Evolutionary conservation across 2,329 filamentous ascomycete genomes (phyloP), one percentile per base, ranked within the genome.

Genomic region (Stemphylium beticola): DNA sequence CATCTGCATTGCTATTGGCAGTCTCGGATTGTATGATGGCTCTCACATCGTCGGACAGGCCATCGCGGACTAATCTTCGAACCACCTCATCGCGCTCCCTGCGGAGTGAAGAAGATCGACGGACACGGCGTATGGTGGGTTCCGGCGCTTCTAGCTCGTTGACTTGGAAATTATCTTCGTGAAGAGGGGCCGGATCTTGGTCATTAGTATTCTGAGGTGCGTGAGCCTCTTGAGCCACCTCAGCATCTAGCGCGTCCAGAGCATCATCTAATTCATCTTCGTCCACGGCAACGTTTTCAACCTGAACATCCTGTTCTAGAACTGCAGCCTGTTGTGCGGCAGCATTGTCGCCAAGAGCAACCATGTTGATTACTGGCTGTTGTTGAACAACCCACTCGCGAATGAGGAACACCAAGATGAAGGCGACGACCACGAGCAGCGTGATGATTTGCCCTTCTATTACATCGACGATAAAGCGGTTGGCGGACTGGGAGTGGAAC

Each of bases 351-450:
- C 68, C 69, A 42, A 76, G 61, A 4, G 73, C 74, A 20, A 74
- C 88, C 80, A 95, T 88, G 67, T 96, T 96, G 64, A 95, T 89
- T 61, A 93, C 88, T 4, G 93, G 95, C 71, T 99, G 95, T 73
- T 99, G 95, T 73, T 99, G 95, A 9, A 99, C 92, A 45, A 99
- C 95, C 84, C 96, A 99, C 77, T 99, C 95, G 41, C 96, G 83
- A 41, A 99, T 97, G 4, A 99, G 78, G 64, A 99, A 99, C 37
- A 99, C 87, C n/a, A 99, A 79, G 55, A 99, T 97, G 75, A 98
- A 99, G 53, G 89, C 92, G 39, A 96, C 84, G 7, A 99, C 93
- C 45, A 98, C 91, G 10, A 96, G 79, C 5, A 97, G 79, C 0
- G 93, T 99, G 64, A 99, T 96, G 42, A 98, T 85, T 71, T 96